Evolutionary conservation across 2,329 filamentous ascomycete species (phyloP).

Genomic region (Ophiosphaerella narmari): DNA sequence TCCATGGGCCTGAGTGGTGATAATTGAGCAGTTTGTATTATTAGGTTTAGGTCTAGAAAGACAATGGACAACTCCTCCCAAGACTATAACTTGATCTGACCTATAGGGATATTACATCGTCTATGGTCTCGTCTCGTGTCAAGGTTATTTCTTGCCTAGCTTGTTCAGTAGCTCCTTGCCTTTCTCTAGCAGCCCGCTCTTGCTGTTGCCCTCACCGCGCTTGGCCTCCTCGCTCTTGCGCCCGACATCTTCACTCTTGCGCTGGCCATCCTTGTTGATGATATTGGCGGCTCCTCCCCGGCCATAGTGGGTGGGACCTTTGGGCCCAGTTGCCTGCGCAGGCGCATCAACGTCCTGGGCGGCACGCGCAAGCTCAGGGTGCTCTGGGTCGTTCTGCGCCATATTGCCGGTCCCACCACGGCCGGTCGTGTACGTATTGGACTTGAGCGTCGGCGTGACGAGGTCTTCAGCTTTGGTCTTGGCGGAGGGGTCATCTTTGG

Average conservation of each 20-base stretch:
- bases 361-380: conserved; percentile 69
- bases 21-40: background rate
- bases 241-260: conserved; percentile 43
- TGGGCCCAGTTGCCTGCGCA: conserved; percentile 53
- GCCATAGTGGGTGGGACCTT: conserved; percentile 68
- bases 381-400: conserved; percentile 72
- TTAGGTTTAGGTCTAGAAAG: background rate
- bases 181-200: conserved; percentile 54
- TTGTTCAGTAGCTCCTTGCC: conserved; percentile 58
- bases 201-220: conserved; percentile 11
- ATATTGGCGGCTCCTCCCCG: conserved; percentile 76
- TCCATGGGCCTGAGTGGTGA: too few relatives aligned
- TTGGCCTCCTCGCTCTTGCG: conserved; percentile 21
- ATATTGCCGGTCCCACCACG: conserved; percentile 90
- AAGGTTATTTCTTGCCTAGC: conserved; percentile 45
- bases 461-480: conserved; percentile 62
- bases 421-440: conserved; percentile 83
- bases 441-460: conserved; percentile 81
- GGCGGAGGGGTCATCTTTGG: conserved; percentile 41
- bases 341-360: conserved; percentile 78
- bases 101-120: conserved; percentile 22
- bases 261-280: conserved; percentile 48
- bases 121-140: background rate
- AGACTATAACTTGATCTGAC: conserved; percentile 3
- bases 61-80: conserved; percentile 7